Conservation (phyloP, 1,284 basidiomycete species). For the Pseudozyma tsukubaensis region DNA sequence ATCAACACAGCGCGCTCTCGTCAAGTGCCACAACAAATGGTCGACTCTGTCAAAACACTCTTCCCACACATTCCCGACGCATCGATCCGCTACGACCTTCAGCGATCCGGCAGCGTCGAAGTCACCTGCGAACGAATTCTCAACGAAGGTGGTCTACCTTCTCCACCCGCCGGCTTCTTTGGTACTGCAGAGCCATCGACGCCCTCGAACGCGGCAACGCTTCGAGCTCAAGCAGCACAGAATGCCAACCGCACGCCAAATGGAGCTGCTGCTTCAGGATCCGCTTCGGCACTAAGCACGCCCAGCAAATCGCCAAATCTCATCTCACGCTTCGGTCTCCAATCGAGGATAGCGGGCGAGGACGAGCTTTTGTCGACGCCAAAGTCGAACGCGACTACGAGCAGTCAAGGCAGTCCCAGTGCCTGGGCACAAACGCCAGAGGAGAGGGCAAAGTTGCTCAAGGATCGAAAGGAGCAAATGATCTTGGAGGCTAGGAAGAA, state of each 20-base stretch:
- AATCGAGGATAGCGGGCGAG: conserved; percentile 23
- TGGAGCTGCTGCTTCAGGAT: conserved; percentile 15
- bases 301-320: conserved; percentile 41
- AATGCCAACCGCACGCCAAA: conserved; percentile 24
- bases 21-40: conserved; percentile 52
- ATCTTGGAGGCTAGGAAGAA: conserved; percentile 47
- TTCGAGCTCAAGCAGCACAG: conserved; percentile 30
- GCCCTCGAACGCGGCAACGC: conserved; percentile 15
- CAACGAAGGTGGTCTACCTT: conserved; percentile 60
- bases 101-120: conserved; percentile 55
- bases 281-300: conserved; percentile 17
- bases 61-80: conserved; percentile 63
- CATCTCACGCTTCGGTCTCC: conserved; percentile 52
- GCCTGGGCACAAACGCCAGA: conserved; percentile 48
- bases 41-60: conserved; percentile 59
- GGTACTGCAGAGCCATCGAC: conserved; percentile 31
- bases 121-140: conserved; percentile 62
- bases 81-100: conserved; percentile 62
- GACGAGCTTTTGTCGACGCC: conserved; percentile 20
- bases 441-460: conserved; percentile 43
- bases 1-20: conserved; percentile 41
- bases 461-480: conserved; percentile 56
- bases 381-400: conserved; percentile 14
- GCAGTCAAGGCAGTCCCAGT: conserved; percentile 32
- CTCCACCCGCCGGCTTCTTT: conserved; percentile 51